phyloP scores from a whole-genome alignment of 192 early-diverging fungal genomes.

The Pecoramyces ruminantium region DNA sequence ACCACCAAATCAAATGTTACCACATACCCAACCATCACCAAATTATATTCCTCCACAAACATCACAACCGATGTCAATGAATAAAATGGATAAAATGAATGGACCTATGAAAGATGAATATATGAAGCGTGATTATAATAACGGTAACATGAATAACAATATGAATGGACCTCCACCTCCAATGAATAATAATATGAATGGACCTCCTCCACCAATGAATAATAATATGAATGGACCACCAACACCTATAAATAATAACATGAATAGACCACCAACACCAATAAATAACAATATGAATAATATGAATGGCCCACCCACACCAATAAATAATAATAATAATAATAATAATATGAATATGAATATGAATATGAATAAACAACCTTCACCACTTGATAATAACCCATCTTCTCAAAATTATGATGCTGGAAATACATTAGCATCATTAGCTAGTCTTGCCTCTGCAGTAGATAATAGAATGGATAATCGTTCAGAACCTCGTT shows the following conservation, averaged over 20 bases:
- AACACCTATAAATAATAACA: background rate
- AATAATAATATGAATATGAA: background rate
- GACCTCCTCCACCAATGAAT: background rate
- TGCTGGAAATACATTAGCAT: background rate
- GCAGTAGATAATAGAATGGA: background rate
- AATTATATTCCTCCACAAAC: background rate
- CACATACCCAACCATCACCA: background rate
- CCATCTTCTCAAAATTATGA: background rate
- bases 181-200: background rate
- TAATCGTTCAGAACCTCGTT: background rate
- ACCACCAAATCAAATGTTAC: background rate
- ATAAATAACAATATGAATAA: background rate
- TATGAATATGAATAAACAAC: background rate
- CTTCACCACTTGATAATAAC: background rate
- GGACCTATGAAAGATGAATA: background rate
- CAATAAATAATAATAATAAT: background rate
- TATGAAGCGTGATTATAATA: background rate
- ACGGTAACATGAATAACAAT: background rate
- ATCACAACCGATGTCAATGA: background rate
- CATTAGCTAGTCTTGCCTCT: background rate
- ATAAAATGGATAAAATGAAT: background rate
- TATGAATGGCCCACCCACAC: background rate
- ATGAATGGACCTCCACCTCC: background rate
- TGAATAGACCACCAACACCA: too few species aligned
- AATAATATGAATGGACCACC: background rate